Evolutionary conservation across 2,329 filamentous ascomycete genomes (phyloP), one percentile per base, ranked within the genome.

Genomic region (Macrophomina pseudophaseolina): DNA sequence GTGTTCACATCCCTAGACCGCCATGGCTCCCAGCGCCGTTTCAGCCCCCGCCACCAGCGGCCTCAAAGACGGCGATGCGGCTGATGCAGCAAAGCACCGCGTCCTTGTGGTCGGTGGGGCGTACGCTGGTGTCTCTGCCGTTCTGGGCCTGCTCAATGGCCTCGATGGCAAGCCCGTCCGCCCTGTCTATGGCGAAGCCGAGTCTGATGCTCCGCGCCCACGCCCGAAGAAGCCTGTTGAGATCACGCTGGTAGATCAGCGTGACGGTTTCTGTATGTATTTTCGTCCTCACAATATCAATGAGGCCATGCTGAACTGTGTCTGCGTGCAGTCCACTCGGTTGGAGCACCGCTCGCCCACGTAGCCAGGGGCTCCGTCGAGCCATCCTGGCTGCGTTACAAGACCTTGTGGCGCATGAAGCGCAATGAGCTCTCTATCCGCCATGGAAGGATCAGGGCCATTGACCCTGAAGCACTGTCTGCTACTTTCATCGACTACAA

Each of bases 261-360:
- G 90, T n/a, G 91, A 94, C 81, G 91, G 91, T n/a, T 93, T 88
- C 76, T 93, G 91, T 93, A 81, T 72, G 89, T 70, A 51, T 5
- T n/a, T n/a, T 42, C 5, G 35, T 28, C 23, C 9, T 53, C 7
- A 28, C 23, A 18, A 23, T 32, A 7, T 33, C 32, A 5, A 4
- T 35, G 11, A 44, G 16, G 16, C 18, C 5, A 30, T 38, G n/a
- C 58, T 65, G 52, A 65, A 16, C 40, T 16, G 49, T 30, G n/a
- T 28, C 51, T 59, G 58, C 46, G 66, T 65, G 46, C 67, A 93
- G 91, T 88, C 77, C 91, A 94, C 76, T 77, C 91, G 32, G 93
- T 94, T 72, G 91, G 91, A 59, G 88, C 89, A 0, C 92, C 92
- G 0, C 84, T 93, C 7, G 90, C 90, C 2, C 84, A 93, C 59